Conservation (phyloP, 2,329 filamentous ascomycete species). For the Colletotrichum magnum region DNA sequence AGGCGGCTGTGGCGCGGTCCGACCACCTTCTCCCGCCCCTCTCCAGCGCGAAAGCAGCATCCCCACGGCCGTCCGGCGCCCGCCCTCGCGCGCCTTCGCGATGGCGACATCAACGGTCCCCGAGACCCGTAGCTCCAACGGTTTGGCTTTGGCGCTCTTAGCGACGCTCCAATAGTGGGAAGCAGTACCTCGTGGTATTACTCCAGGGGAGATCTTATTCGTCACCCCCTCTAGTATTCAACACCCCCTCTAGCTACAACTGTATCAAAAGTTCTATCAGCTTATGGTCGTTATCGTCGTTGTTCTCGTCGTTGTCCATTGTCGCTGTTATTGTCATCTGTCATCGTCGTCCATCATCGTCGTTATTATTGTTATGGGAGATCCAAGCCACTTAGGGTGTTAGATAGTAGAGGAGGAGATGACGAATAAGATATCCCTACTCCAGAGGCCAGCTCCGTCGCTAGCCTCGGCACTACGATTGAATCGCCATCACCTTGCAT, state of each 20-base stretch:
- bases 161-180: not conserved
- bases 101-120: not conserved
- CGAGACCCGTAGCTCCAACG: slow-evolving; percentile 16
- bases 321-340: too few relatives aligned
- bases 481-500: slow-evolving; percentile 15
- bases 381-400: too few relatives aligned
- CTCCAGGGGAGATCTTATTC: too few relatives aligned
- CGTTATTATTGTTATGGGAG: too few relatives aligned
- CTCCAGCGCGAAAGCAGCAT: not conserved
- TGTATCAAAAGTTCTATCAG: too few relatives aligned
- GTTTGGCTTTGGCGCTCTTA: slow-evolving; percentile 15
- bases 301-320: too few relatives aligned
- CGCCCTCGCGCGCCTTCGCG: not conserved
- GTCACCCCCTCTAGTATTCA: too few relatives aligned
- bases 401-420: too few relatives aligned
- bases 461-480: slow-evolving; percentile 14
- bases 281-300: too few relatives aligned
- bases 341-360: too few relatives aligned
- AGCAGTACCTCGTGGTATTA: not conserved
- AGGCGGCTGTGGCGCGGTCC: slow-evolving; percentile 35
- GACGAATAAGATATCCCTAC: not conserved
- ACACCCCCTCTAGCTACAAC: too few relatives aligned
- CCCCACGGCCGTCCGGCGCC: slow-evolving; percentile 21
- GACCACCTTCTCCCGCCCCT: slow-evolving; percentile 10
- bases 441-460: not conserved